Conservation (phyloP, 805 yeast genomes). For the Hanseniaspora singularis region DNA sequence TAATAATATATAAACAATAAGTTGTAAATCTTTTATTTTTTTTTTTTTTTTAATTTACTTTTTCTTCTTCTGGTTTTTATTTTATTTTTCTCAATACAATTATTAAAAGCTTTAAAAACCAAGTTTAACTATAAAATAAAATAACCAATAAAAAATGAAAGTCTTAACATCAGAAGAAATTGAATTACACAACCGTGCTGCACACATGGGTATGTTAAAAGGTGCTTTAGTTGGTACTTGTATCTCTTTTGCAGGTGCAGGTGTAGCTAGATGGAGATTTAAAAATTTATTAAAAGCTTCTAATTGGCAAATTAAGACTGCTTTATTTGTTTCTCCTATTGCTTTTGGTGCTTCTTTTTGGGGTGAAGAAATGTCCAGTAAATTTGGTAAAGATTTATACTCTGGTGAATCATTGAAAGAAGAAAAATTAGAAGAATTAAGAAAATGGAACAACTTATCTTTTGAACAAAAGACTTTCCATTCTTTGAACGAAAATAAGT, state of each 20-base stretch:
- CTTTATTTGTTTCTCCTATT: constrained; percentile 57
- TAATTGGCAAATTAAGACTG: constrained; percentile 52
- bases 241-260: constrained; percentile 44
- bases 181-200: constrained; percentile 49
- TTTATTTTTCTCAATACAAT: too few species aligned
- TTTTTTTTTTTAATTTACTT: too few species aligned
- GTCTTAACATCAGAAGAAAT: constrained; percentile 53
- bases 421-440: constrained; percentile 35
- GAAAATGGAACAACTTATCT: constrained; percentile 42
- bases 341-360: constrained; percentile 46
- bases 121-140: too few species aligned
- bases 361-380: constrained; percentile 61
- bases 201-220: constrained; percentile 47
- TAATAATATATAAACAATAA: too few species aligned
- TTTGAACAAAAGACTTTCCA: constrained; percentile 40
- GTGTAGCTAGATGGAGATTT: constrained; percentile 37
- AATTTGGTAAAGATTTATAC: constrained; percentile 52
- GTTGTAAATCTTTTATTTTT: too few species aligned
- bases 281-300: constrained; percentile 35
- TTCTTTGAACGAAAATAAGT: constrained; percentile 43
- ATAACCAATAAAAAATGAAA: constrained; percentile 63
- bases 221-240: constrained; percentile 48
- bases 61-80: too few species aligned
- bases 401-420: constrained; percentile 34
- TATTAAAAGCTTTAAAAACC: too few species aligned